A percentile compares a stretch with the other conserved stretches of the same genome.
Evolutionary conservation across 208 protist genomes (phyloP).

Genomic region (Tritrichomonas musculus): DNA sequence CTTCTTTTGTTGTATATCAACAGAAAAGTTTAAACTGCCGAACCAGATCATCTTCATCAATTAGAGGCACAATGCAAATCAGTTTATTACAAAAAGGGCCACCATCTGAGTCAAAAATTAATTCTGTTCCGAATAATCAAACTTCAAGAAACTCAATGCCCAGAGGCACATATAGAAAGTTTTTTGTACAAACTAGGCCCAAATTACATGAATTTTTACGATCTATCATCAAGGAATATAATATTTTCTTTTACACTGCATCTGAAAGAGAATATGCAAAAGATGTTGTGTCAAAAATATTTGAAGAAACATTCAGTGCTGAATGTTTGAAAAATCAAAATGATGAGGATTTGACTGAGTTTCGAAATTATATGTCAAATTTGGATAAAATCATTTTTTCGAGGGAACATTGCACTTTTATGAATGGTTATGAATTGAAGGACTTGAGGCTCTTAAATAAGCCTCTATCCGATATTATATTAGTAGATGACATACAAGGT

Average conservation of each 20-base stretch:
- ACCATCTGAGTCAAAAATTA: too few relatives aligned
- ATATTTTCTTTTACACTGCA: neutral
- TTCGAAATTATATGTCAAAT: too few relatives aligned
- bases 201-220: neutral
- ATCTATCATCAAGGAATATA: neutral
- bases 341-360: too few relatives aligned
- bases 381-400: neutral
- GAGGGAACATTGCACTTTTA: neutral
- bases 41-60: too few relatives aligned
- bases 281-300: neutral
- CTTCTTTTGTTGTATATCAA: neutral
- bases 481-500: neutral
- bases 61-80: too few relatives aligned
- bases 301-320: too few relatives aligned
- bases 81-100: too few relatives aligned
- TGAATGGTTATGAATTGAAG: neutral
- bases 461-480: neutral
- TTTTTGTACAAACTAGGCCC: neutral
- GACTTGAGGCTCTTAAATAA: neutral
- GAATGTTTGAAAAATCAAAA: too few relatives aligned
- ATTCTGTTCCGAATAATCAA: too few relatives aligned
- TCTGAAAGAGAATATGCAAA: neutral
- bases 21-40: too few relatives aligned
- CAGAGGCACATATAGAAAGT: neutral
- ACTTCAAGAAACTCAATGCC: too few relatives aligned